Evolutionary conservation across 495 filamentous ascomycete genomes (phyloP).

Genomic region (Extremus antarcticus): DNA sequence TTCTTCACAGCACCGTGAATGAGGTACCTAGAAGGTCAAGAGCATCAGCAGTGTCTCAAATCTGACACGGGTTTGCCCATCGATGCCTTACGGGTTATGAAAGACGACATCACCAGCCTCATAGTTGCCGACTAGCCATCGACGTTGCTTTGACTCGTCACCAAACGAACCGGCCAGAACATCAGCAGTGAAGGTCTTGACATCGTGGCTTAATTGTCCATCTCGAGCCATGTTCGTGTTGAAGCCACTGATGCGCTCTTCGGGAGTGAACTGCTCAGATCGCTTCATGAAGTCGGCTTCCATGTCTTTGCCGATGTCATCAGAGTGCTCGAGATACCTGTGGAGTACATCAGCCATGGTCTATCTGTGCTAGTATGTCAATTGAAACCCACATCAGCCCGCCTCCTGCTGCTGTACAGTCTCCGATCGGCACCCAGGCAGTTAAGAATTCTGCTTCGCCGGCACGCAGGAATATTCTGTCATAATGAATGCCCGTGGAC

Average conservation of each 20-base stretch:
- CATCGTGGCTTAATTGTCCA: constrained; percentile 21
- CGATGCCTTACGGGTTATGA: no score
- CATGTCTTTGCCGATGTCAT: constrained; percentile 19
- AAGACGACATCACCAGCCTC: constrained; percentile 54
- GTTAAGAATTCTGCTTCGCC: constrained; percentile 22
- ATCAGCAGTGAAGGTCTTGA: constrained; percentile 3
- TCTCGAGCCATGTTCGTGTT: constrained; percentile 21
- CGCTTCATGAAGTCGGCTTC: constrained; percentile 20
- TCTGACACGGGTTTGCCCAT: no score
- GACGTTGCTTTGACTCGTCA: constrained; percentile 11
- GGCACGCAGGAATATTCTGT: constrained; percentile 21
- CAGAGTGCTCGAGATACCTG: constrained; percentile 15
- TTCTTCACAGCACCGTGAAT: constrained; percentile 48
- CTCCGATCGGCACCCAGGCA: constrained; percentile 26
- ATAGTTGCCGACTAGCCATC: constrained; percentile 46
- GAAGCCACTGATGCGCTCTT: constrained; percentile 19
- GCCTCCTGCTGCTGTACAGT: constrained; percentile 18
- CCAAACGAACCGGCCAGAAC: not conserved
- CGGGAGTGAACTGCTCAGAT: constrained; percentile 12
- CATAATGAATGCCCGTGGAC: constrained; percentile 22
- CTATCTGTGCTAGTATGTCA: no score
- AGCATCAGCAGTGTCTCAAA: no score
- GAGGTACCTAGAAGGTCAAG: no score
- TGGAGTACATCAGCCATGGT: not conserved
- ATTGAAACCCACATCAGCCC: no score